Base-by-base conservation (phyloP, 2,329 filamentous ascomycete genomes). In the Claviceps monticola region DNA sequence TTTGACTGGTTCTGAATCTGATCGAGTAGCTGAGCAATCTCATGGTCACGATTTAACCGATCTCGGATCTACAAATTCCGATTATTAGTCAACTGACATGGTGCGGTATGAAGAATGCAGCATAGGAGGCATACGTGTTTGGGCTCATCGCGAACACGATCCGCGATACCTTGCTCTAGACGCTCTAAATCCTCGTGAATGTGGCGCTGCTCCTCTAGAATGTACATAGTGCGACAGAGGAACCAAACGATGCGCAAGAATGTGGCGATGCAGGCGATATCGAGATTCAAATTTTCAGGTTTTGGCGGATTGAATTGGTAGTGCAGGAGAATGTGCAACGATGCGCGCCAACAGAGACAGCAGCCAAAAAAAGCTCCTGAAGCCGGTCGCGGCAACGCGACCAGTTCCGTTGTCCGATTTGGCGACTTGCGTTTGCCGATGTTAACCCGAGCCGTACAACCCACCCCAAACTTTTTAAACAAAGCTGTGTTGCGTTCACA, bases 161-260 rank as follows among this genome's bases (percentile, higher is more conserved):
- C 90, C 51, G 88, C 85, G 61, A 96, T 85, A 51, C 87, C 93
- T 67, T 95, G 88, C 71, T 98, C 93, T 54, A 98, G 79, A 57
- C 93, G 84, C 76, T 98, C 93, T 49, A 98, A 74, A 70, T 98
- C 93, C 79, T 98, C 93, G 61, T 96, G 90, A 61, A 96, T 80
- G 62, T 88, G 89, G 61, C 93, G 81, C 71, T 97, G 86, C 61
- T 97, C 90, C 74, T 98, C 94, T 57, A 96, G 72, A 59, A 95
- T 73, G 82, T 95, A 73, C 89, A 96, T 83, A 6, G 45, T 70
- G 58, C 44, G 36, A 14, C 38, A 48, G 14, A 19, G 5, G 39
- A 34, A 14, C 13, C 17, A 29, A 34, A 16, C 29, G 6, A 21
- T 43, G 41, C 49, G 36, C n/a, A 14, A n/a, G 14, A 29, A 44